Conservation (phyloP, 768 basidiomycete genomes). For the Serendipita sp. region DNA sequence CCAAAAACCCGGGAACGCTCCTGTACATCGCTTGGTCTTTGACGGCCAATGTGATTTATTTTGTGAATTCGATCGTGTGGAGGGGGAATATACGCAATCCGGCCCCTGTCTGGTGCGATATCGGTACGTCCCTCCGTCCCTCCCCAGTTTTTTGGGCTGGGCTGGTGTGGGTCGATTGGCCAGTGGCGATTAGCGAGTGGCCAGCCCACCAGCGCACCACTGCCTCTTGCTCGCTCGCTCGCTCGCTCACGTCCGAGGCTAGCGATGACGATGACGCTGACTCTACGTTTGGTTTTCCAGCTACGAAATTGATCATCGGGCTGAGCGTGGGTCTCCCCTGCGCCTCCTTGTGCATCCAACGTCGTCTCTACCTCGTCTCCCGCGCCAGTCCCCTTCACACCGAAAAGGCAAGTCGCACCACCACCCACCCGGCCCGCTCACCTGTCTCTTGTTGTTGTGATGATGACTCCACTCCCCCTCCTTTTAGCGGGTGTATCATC, state of each 20-base stretch:
- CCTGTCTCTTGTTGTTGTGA: background rate
- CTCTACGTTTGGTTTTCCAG: conserved; percentile 12
- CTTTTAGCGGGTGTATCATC: background rate
- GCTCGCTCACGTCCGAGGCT: too few species aligned
- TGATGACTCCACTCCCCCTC: background rate
- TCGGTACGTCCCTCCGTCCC: conserved; percentile 19
- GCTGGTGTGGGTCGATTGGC: too few species aligned
- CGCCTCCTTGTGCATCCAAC: conserved; percentile 24
- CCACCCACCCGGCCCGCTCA: background rate
- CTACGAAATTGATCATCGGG: conserved; percentile 18
- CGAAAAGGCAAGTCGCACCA: too few species aligned
- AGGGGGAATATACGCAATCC: conserved; percentile 13
- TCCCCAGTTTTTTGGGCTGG: background rate
- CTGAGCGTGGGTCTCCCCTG: conserved; percentile 19
- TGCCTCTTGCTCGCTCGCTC: too few species aligned
- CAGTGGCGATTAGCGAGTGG: too few species aligned
- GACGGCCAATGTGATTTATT: conserved; percentile 13
- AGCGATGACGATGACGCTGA: too few species aligned
- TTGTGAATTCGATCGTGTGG: conserved; percentile 19
- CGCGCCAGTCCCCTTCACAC: background rate
- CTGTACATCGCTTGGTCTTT: conserved; percentile 19
- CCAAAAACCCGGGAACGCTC: conserved; percentile 17
- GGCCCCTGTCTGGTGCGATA: conserved; percentile 21
- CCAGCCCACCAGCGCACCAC: too few species aligned
- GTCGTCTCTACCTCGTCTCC: conserved; percentile 19